Evolutionary conservation across 2,329 filamentous ascomycete species (phyloP), one percentile per base, ranked within the genome.

Genomic region (Arthrobotrys megalospora): DNA sequence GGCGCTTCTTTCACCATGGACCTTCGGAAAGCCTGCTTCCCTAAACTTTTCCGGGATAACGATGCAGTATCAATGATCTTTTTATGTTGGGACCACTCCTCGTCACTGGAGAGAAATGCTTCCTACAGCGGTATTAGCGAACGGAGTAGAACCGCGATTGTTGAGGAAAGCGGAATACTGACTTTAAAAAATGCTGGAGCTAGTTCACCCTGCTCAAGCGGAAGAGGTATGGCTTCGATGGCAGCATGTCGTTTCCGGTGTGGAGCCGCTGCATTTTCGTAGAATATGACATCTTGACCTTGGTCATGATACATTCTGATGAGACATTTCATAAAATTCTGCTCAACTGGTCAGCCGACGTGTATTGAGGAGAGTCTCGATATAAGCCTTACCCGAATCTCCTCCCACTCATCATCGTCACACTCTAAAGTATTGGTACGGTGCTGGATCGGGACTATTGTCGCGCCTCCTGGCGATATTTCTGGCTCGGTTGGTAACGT

Each of bases 331-430:
- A 98, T 98, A 83, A 99, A 99, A 84, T 99, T 99, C 81, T 82
- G 47, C 50, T 8, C 21, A 3, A 64, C 21, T 8, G 8, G 43
- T 67, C 16, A 60, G 76, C 47, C 11, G 63, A 16, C 8, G 7
- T 55, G 11, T 53, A 36, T 12, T 7, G 11, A 14, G 10, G 21
- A 24, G 14, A 14, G 36, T n/a, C 32, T 36, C 34, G 1, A 45
- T 47, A 21, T 24, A 41, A 16, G 7, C 65, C 82, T 53, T 80
- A 83, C 83, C 80, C 96, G 92, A 5, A 99, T 91, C 85, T 99
- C 96, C 83, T 99, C 96, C 96, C 96, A 99, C 84, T 99, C 96
- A 83, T 99, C 96, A 83, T 99, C 95, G 84, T 98, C 95, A 84
- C 96, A 99, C 84, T 97, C 95, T n/a, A 99, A 87, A 0, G 99